These are phyloP conservation scores for Chlamydomonas asymmetrica DNA, from an alignment of 139 green algal genomes.

Conservation along the genomic window DNA sequence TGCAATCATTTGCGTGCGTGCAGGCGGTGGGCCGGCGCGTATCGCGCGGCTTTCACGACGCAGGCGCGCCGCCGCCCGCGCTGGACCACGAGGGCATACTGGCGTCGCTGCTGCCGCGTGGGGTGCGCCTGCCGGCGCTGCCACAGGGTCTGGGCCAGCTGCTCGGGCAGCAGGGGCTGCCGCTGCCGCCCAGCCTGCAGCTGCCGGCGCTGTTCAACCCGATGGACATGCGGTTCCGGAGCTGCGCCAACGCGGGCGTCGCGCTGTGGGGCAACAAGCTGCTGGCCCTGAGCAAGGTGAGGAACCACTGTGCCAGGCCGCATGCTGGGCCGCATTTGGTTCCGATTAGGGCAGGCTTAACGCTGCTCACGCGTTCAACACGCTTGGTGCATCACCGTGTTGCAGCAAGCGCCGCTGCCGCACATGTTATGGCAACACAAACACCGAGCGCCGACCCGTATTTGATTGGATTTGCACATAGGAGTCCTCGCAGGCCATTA, in stretches of 20 bases:
- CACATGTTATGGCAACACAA: too few species aligned
- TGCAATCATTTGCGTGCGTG: too few species aligned
- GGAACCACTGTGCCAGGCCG: too few species aligned
- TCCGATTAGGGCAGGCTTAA: too few species aligned
- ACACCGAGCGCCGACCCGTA: too few species aligned
- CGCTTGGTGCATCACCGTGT: too few species aligned
- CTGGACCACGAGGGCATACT: neutral
- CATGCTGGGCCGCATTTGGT: too few species aligned
- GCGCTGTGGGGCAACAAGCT: slow-evolving; percentile 12
- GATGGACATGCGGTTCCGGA: slow-evolving; percentile 4
- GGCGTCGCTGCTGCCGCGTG: neutral
- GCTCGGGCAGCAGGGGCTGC: slow-evolving; percentile 1
- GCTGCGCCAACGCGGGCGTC: slow-evolving; percentile 10
- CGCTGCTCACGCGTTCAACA: too few species aligned
- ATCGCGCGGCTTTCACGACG: slow-evolving; percentile 23
- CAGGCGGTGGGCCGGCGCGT: slow-evolving; percentile 18
- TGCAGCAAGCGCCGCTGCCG: too few species aligned
- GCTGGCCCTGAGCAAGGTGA: slow-evolving; percentile 19
- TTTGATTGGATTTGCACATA: too few species aligned
- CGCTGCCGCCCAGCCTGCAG: slow-evolving; percentile 4
- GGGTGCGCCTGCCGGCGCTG: neutral
- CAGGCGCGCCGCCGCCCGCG: neutral
- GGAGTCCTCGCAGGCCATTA: too few species aligned
- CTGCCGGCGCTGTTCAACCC: slow-evolving; percentile 21
- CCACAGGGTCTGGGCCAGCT: neutral